Base-by-base conservation (phyloP, 441 rosid genomes). In the Arabidopsis hybrid region DNA sequence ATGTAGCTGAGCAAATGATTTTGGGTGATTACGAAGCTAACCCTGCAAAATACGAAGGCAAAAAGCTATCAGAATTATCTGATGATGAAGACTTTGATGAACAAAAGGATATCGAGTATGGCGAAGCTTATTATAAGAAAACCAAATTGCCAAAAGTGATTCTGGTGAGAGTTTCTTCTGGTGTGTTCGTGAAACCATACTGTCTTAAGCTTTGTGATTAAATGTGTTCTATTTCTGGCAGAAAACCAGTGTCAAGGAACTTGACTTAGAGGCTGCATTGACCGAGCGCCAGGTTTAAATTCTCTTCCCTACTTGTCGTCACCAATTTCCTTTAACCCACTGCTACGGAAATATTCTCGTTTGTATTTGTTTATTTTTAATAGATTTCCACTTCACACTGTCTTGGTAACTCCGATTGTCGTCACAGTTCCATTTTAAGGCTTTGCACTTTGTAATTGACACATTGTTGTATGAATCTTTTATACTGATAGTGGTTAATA, bases 1-100 rank as follows among this genome's bases (percentile, higher is more conserved):
- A 91, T 80, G 86, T 80, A 32, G 96, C 99, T 69, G 99, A 95
- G 84, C 99, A 93, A 85, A 88, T 91, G 96, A 89, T 95, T 78
- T 67, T 95, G 86, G 96, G 88, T 84, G 97, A 95, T 79, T 79
- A 79, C 72, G 97, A 91, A 78, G 81, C 76, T 36, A 91, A 95
- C 84, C 99, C 99, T 4, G 87, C 86, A 69, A 95, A 95, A 71
- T 95, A 95, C 74, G 62, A 87, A 80, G 93, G 81, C 60, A 85
- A 88, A 83, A 88, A 80, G 60, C 74, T 93, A 53, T 90, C 97
- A 18, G 97, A 95, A 59, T 73, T 95, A 81, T 85, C 88, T 51
- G 98, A 95, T 77, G 95, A 87, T 46, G 88, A 87, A 46, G 96
- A 84, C 60, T 86, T 82, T 60, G 89, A 88, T 58, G 94, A 95